These are phyloP conservation scores for Heterobasidion occidentale DNA, from an alignment of 1,284 basidiomycete species.

Conservation along the genomic window DNA sequence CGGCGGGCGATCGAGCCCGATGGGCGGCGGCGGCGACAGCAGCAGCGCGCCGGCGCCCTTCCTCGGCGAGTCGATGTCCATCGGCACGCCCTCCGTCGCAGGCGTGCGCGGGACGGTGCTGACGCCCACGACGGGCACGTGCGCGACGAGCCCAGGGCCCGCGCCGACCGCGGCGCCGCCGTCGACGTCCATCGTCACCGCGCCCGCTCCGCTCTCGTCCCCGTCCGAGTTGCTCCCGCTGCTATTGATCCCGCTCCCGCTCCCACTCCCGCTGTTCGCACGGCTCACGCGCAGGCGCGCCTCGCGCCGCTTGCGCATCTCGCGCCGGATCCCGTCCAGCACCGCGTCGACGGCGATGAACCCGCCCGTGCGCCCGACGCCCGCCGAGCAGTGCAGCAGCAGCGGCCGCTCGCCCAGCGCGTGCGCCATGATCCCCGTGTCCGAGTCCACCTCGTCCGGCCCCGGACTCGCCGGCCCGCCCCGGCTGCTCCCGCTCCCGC, in stretches of 20 bases:
- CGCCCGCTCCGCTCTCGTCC: constrained; percentile 13
- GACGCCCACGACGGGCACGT: constrained; percentile 12
- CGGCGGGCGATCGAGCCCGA: background rate
- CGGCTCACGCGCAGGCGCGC: constrained; percentile 8
- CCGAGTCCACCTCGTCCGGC: constrained; percentile 28
- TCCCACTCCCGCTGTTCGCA: constrained; percentile 5
- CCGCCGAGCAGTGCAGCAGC: constrained; percentile 80
- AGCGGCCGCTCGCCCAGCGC: constrained; percentile 45
- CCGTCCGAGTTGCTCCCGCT: background rate
- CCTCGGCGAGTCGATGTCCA: constrained; percentile 18
- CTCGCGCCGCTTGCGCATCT: constrained; percentile 36
- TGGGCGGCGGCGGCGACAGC: background rate
- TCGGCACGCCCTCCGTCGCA: constrained; percentile 4
- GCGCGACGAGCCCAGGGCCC: constrained; percentile 10
- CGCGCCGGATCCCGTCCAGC: constrained; percentile 67
- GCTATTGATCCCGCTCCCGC: constrained; percentile 13
- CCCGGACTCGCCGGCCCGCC: background rate
- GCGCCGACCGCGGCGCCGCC: constrained; percentile 6
- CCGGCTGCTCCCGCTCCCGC: background rate
- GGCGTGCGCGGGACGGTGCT: constrained; percentile 17
- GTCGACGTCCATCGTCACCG: constrained; percentile 24
- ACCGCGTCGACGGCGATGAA: constrained; percentile 88
- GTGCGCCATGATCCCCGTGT: constrained; percentile 42
- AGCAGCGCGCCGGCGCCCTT: background rate
- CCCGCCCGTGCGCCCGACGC: constrained; percentile 87